Evolutionary conservation across 139 green algal species (phyloP).

Genomic region (Chlorella sp.): DNA sequence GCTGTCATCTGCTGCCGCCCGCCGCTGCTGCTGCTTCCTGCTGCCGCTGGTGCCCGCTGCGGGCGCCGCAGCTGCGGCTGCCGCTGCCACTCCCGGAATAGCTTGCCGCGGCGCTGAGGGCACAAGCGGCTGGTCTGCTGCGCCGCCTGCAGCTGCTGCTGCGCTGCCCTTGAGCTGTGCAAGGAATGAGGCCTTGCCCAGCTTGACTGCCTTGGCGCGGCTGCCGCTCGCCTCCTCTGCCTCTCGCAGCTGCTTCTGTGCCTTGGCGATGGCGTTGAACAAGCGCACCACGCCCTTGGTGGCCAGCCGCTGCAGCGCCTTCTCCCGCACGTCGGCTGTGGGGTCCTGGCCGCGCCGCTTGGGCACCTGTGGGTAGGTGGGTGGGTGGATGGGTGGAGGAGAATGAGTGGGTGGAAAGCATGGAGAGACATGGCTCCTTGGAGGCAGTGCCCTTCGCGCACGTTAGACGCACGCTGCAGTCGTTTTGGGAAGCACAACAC

Average conservation of each 20-base stretch:
- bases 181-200: constrained; percentile 75
- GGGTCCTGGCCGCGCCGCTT: constrained; percentile 73
- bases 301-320: constrained; percentile 71
- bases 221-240: constrained; percentile 43
- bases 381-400: too few relatives aligned
- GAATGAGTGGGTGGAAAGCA: too few relatives aligned
- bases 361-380: constrained; percentile 21
- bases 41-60: too few relatives aligned
- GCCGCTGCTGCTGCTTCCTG: constrained; percentile 6
- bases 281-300: constrained; percentile 88
- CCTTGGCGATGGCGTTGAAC: constrained; percentile 90
- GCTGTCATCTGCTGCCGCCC: constrained; percentile 1
- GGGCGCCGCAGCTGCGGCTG: constrained; percentile 19
- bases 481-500: too few relatives aligned
- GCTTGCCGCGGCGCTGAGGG: constrained; percentile 22
- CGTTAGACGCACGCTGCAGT: too few relatives aligned
- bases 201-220: constrained; percentile 55
- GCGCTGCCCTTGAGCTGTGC: constrained; percentile 68
- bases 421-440: too few relatives aligned
- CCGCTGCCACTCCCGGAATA: neutral
- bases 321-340: constrained; percentile 70
- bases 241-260: constrained; percentile 64
- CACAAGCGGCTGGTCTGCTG: constrained; percentile 28
- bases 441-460: too few relatives aligned
- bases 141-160: neutral